Evolutionary conservation across 1,284 basidiomycete species (phyloP).

Genomic region (Trichosporon coremiiforme): DNA sequence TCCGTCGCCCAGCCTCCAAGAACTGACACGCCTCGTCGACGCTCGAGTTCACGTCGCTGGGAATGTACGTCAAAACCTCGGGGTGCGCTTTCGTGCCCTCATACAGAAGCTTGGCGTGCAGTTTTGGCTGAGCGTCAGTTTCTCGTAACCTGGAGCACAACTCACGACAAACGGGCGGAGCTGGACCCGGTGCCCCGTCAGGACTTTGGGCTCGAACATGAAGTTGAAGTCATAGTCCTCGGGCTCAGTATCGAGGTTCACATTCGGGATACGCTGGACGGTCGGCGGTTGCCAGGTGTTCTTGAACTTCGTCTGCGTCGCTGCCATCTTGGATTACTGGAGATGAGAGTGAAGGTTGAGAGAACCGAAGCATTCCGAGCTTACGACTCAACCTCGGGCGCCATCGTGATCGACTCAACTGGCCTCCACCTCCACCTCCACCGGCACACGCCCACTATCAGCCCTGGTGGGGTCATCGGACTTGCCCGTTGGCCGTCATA

Average conservation of each 20-base stretch:
- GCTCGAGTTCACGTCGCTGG: slow-evolving; percentile 22
- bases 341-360: not conserved
- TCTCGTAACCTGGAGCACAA: not conserved
- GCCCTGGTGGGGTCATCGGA: not conserved
- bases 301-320: slow-evolving; percentile 26
- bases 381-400: not conserved
- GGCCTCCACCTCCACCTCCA: not conserved
- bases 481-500: not conserved
- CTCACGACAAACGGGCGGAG: slow-evolving; percentile 29
- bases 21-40: slow-evolving; percentile 42
- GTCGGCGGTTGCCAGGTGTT: slow-evolving; percentile 38
- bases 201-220: slow-evolving; percentile 40
- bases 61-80: slow-evolving; percentile 38
- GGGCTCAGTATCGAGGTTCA: slow-evolving; percentile 40
- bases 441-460: not conserved
- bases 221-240: slow-evolving; percentile 55
- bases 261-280: slow-evolving; percentile 30
- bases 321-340: not conserved
- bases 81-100: slow-evolving; percentile 37
- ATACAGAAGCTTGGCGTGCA: slow-evolving; percentile 42
- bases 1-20: slow-evolving; percentile 36
- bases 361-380: not conserved
- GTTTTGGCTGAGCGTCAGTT: slow-evolving; percentile 22
- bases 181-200: slow-evolving; percentile 41
- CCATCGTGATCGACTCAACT: slow-evolving; percentile 5